Evolutionary conservation across 208 protist species (phyloP).

Genomic region (Novymonas esmeraldas): DNA sequence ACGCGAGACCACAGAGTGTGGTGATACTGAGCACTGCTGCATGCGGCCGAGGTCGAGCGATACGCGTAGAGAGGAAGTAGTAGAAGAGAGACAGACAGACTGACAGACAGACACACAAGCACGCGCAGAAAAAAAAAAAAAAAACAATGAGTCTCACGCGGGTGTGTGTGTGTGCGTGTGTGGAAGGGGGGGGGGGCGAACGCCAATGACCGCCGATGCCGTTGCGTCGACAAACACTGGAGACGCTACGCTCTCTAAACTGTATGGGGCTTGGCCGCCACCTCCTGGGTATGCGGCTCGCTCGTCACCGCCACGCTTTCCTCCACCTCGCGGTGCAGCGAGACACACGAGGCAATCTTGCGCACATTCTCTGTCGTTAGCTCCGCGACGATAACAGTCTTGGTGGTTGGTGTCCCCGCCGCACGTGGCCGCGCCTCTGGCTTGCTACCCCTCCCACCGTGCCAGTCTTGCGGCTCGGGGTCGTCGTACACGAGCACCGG

Average conservation of each 20-base stretch:
- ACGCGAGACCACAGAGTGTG: too few species aligned
- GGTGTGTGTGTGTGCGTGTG: not conserved
- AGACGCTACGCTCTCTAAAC: not conserved
- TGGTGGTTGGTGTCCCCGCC: not conserved
- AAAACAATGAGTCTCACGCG: not conserved
- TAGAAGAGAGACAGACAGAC: not conserved
- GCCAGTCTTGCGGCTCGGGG: not conserved
- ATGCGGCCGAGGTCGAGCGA: too few species aligned
- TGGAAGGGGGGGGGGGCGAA: not conserved
- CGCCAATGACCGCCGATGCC: not conserved
- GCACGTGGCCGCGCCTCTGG: too few species aligned
- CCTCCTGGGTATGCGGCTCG: too few species aligned
- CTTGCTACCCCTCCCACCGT: not conserved
- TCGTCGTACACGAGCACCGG: slow-evolving; percentile 34
- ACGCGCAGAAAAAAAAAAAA: not conserved
- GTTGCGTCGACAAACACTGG: not conserved
- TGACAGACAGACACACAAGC: not conserved
- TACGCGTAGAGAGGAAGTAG: too few species aligned
- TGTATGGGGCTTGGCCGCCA: too few species aligned
- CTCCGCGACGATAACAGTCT: slow-evolving; percentile 8
- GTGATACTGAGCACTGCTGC: too few species aligned
- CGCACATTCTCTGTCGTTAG: slow-evolving; percentile 36
- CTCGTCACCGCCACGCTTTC: not conserved
- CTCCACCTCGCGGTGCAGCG: slow-evolving; percentile 9
- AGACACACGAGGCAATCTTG: slow-evolving; percentile 32